A percentile compares a stretch with the other conserved stretches of the same genome.
Evolutionary conservation across 305 asterid species (phyloP).

Genomic region (Solanum hybrid): DNA sequence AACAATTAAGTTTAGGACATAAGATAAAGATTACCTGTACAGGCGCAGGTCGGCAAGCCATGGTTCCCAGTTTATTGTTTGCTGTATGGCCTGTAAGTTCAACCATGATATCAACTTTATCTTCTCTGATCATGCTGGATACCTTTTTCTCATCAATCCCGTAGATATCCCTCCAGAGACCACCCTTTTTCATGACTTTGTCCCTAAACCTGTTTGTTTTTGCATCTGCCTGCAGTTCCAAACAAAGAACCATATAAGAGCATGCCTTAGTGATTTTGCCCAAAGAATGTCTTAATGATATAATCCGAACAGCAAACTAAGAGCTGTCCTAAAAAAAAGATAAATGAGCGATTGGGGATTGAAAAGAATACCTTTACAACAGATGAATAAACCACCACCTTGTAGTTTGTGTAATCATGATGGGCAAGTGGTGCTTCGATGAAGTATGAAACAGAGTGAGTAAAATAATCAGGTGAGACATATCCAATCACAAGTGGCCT

Average conservation of each 20-base stretch:
- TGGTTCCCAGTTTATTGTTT: constrained; percentile 94
- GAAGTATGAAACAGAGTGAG: constrained; percentile 96
- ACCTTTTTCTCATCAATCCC: constrained; percentile 96
- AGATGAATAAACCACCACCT: constrained; percentile 92
- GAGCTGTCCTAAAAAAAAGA: constrained; percentile 6
- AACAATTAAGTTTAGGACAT: background rate
- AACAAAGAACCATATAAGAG: background rate
- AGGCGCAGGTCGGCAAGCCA: constrained; percentile 99
- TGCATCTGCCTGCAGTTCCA: constrained; percentile 78
- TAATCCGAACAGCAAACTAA: background rate
- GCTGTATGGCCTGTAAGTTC: constrained; percentile 99
- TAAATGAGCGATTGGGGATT: background rate
- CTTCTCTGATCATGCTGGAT: constrained; percentile 85
- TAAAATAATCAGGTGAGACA: constrained; percentile 98
- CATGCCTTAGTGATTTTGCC: background rate
- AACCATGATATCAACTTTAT: constrained; percentile 88
- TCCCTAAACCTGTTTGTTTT: constrained; percentile 85
- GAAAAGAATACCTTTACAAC: constrained; percentile 78
- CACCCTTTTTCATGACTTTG: constrained; percentile 82
- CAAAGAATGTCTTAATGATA: background rate
- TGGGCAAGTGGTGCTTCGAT: constrained; percentile 82
- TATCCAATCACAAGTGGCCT: constrained; percentile 87
- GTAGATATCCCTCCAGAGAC: constrained; percentile 85
- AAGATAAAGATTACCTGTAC: constrained; percentile 59
- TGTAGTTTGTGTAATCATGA: constrained; percentile 70